Evolutionary conservation across 805 yeast species (phyloP).

Genomic region (Candida mattraensis): DNA sequence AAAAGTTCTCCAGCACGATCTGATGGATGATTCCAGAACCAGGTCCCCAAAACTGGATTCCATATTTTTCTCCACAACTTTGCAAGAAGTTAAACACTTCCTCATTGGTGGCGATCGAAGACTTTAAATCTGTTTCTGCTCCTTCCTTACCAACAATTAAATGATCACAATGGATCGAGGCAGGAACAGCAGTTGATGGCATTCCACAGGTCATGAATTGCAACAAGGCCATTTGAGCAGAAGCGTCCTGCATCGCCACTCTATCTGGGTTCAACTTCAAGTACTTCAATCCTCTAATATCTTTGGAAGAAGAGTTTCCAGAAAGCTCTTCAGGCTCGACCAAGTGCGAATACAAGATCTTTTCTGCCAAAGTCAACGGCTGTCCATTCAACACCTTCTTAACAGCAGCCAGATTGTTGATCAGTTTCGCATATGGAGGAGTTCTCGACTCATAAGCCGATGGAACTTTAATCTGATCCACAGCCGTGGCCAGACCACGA

Average conservation of each 20-base stretch:
- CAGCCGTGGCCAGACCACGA: conserved; percentile 29
- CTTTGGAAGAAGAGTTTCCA: conserved; percentile 34
- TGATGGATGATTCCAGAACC: conserved; percentile 99
- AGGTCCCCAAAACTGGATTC: conserved; percentile 98
- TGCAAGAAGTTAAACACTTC: conserved; percentile 93
- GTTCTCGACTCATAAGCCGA: conserved; percentile 63
- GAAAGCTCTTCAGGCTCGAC: conserved; percentile 89
- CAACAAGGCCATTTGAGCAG: conserved; percentile 96
- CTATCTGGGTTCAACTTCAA: conserved; percentile 95
- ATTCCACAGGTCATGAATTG: conserved; percentile 96
- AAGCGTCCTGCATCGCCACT: conserved; percentile 98
- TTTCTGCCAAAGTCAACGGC: conserved; percentile 94
- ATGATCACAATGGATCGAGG: conserved; percentile 97
- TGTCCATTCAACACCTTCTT: conserved; percentile 32
- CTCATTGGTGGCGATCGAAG: conserved; percentile 85
- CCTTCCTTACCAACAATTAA: conserved; percentile 95
- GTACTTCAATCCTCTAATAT: conserved; percentile 82
- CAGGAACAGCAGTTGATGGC: conserved; percentile 89
- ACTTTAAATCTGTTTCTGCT: conserved; percentile 78
- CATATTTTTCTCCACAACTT: conserved; percentile 89
- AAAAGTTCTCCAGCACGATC: conserved; percentile 93
- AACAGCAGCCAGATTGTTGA: conserved; percentile 53
- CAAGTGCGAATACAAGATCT: conserved; percentile 90
- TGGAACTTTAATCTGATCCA: conserved; percentile 45
- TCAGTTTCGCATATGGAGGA: conserved; percentile 84